These are phyloP conservation scores for Globisporangium polare DNA, from an alignment of 352 stramenopile genomes.

Conservation along the genomic window DNA sequence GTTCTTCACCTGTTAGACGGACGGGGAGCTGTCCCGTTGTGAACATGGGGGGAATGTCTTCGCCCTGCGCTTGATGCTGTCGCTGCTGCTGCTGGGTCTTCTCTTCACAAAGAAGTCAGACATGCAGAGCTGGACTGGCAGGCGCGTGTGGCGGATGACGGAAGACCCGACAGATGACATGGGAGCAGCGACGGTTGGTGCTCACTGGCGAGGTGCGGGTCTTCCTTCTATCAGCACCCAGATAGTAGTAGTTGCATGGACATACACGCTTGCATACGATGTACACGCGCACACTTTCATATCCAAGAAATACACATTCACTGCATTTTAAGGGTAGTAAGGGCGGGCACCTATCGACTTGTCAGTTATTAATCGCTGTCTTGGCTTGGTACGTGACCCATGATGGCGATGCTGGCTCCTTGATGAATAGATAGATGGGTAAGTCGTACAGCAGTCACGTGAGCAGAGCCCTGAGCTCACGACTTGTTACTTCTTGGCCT, in stretches of 20 bases:
- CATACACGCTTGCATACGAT: not conserved
- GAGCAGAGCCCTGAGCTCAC: constrained; percentile 17
- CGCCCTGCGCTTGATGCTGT: not conserved
- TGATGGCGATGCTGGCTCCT: too few species aligned
- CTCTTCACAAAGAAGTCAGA: constrained; percentile 6
- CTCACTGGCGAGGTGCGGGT: not conserved
- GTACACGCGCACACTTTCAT: not conserved
- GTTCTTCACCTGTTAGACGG: constrained; percentile 73
- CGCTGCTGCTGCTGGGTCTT: not conserved
- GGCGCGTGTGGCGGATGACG: not conserved
- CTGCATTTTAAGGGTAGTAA: too few species aligned
- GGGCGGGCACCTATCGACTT: too few species aligned
- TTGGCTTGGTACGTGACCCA: too few species aligned
- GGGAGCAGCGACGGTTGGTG: not conserved
- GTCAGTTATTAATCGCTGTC: too few species aligned
- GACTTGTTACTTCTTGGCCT: constrained; percentile 20
- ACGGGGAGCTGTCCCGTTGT: not conserved
- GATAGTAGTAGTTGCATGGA: constrained; percentile 3
- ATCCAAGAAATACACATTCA: not conserved
- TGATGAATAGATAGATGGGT: constrained; percentile 14
- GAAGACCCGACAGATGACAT: not conserved
- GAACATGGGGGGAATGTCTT: too few species aligned
- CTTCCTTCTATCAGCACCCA: not conserved
- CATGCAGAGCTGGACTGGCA: not conserved
- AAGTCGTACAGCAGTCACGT: not conserved